phyloP scores from a whole-genome alignment of 768 basidiomycete species.

The Termitomyces sp. region DNA sequence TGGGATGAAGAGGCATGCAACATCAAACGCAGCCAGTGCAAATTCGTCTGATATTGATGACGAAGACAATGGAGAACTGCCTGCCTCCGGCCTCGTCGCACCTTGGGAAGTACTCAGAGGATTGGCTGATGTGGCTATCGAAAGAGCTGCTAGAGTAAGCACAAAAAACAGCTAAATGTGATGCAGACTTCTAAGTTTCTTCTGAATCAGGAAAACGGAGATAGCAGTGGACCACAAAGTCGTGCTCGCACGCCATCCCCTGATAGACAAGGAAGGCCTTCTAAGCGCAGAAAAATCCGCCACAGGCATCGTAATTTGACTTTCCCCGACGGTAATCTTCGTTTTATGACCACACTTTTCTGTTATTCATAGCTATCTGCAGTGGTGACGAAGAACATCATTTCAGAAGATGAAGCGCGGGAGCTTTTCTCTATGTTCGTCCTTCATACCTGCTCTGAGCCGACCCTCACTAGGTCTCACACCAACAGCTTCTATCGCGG shows the following conservation, averaged over 20 bases:
- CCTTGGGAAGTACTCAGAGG: constrained; percentile 85
- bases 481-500: constrained; percentile 77
- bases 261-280: constrained; percentile 62
- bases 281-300: constrained; percentile 67
- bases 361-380: constrained; percentile 10
- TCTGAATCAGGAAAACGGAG: constrained; percentile 62
- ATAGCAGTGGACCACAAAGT: constrained; percentile 71
- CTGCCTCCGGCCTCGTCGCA: constrained; percentile 76
- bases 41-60: constrained; percentile 85
- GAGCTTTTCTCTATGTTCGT: constrained; percentile 82
- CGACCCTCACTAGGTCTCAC: constrained; percentile 6
- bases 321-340: constrained; percentile 68
- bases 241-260: constrained; percentile 70
- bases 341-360: constrained; percentile 2
- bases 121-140: constrained; percentile 75
- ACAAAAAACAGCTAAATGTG: not conserved
- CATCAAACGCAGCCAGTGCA: constrained; percentile 69
- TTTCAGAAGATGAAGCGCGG: constrained; percentile 78
- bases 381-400: constrained; percentile 84
- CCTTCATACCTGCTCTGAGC: constrained; percentile 5
- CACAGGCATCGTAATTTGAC: constrained; percentile 58
- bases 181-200: constrained; percentile 12
- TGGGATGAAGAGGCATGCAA: constrained; percentile 55
- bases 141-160: constrained; percentile 71
- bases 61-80: constrained; percentile 75